Conservation (phyloP, 2,329 filamentous ascomycete genomes). For the Plenodomus lindquistii region DNA sequence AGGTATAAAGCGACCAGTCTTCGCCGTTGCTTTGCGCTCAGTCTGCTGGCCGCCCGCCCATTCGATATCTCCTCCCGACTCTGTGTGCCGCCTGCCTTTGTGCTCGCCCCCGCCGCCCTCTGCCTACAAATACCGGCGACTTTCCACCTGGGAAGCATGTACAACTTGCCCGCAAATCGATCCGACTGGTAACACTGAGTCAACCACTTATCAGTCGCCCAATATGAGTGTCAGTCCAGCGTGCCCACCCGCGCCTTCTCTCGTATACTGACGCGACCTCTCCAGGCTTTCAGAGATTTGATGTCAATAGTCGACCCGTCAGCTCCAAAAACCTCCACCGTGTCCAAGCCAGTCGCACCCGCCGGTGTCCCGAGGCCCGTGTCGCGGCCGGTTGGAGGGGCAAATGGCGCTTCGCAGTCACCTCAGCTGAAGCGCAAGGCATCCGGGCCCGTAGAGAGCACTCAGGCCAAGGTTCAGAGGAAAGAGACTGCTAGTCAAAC, state of each 20-base stretch:
- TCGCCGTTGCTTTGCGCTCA: conserved; percentile 30
- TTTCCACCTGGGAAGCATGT: conserved; percentile 37
- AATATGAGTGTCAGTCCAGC: conserved; percentile 45
- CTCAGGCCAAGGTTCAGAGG: conserved; percentile 38
- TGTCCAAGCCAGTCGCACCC: conserved; percentile 27
- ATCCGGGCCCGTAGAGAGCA: conserved; percentile 37
- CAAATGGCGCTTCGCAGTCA: conserved; percentile 35
- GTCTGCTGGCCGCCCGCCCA: conserved; percentile 23
- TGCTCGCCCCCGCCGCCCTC: conserved; percentile 13
- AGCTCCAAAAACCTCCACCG: conserved; percentile 27
- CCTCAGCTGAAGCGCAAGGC: conserved; percentile 49
- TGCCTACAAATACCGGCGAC: conserved; percentile 15
- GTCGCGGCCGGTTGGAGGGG: conserved; percentile 28
- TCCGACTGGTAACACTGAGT: conserved; percentile 45
- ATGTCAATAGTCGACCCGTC: conserved; percentile 44
- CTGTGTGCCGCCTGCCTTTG: conserved; percentile 18
- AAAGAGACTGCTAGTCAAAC: conserved; percentile 32
- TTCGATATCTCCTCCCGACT: conserved; percentile 15
- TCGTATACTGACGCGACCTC: conserved; percentile 13
- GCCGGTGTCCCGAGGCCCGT: conserved; percentile 38
- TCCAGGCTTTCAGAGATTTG: conserved; percentile 40
- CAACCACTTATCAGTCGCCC: conserved; percentile 34
- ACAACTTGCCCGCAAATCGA: conserved; percentile 36
- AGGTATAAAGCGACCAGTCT: conserved; percentile 24
- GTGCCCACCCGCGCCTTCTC: conserved; percentile 13